Percentiles rank a stretch among this genome's conserved stretches.
Conservation (phyloP, 805 yeast genomes). For the Metschnikowia kunwiensis region DNA sequence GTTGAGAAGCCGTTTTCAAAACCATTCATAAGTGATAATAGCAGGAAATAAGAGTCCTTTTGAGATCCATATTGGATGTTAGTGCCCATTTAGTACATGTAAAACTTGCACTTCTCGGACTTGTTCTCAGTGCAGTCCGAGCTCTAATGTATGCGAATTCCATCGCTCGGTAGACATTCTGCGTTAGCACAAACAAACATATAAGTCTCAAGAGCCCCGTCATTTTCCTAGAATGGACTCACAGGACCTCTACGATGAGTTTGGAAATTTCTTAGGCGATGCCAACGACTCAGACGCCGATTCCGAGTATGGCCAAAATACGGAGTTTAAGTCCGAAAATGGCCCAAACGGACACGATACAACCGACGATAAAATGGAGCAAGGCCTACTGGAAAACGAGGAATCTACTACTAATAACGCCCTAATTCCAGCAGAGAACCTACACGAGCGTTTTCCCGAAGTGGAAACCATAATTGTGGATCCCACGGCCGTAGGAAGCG, state of each 20-base stretch:
- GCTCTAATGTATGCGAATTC: too few species aligned
- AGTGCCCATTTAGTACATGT: too few species aligned
- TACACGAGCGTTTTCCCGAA: slow-evolving; percentile 2
- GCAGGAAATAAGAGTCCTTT: too few species aligned
- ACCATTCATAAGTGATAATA: too few species aligned
- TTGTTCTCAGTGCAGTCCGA: too few species aligned
- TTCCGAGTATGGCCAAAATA: slow-evolving; percentile 1
- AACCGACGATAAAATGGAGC: background rate
- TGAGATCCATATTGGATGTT: too few species aligned
- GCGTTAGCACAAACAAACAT: too few species aligned
- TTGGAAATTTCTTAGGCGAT: slow-evolving; percentile 65
- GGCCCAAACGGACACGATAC: background rate
- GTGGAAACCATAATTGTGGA: slow-evolving; percentile 18
- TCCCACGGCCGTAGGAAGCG: slow-evolving; percentile 17
- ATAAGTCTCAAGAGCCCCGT: too few species aligned
- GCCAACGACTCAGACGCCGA: slow-evolving; percentile 45
- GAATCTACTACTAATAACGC: background rate
- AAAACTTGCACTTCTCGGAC: too few species aligned
- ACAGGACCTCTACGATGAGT: slow-evolving; percentile 72
- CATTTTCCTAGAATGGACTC: slow-evolving; percentile 54
- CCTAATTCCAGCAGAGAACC: background rate
- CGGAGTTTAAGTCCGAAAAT: background rate
- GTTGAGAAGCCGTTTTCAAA: too few species aligned
- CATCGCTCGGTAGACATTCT: too few species aligned
- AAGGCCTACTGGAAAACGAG: background rate